Conservation (phyloP, 768 basidiomycete genomes). For the Boletus rex-veris region DNA sequence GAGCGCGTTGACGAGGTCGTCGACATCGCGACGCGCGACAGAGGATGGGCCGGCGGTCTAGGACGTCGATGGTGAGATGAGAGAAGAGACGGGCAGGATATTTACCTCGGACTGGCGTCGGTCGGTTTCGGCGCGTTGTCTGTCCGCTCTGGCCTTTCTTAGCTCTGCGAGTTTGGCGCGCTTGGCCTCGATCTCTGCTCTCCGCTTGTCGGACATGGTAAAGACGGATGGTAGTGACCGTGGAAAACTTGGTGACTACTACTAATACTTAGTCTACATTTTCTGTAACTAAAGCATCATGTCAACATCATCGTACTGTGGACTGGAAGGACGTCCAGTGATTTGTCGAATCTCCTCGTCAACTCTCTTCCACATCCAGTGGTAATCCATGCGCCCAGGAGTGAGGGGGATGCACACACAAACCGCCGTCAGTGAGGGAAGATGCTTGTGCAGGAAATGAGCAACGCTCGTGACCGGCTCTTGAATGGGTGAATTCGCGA, state of each 20-base stretch:
- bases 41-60: slow-evolving; percentile 42
- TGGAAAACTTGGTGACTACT: slow-evolving; percentile 9
- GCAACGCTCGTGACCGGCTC: not conserved
- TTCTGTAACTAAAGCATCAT: too few species aligned
- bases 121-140: slow-evolving; percentile 54
- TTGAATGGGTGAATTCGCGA: slow-evolving; percentile 4
- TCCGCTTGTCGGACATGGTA: slow-evolving; percentile 61
- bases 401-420: not conserved
- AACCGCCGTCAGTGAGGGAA: not conserved
- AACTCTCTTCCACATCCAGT: not conserved
- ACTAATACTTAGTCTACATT: too few species aligned
- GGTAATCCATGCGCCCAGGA: not conserved
- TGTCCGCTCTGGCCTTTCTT: slow-evolving; percentile 69
- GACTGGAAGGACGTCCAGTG: not conserved
- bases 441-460: not conserved
- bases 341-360: not conserved
- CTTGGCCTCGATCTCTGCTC: slow-evolving; percentile 91
- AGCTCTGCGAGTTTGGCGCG: slow-evolving; percentile 83
- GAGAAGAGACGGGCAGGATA: slow-evolving; percentile 1
- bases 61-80: not conserved
- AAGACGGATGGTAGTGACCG: not conserved
- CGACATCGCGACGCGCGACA: slow-evolving; percentile 53
- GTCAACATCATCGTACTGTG: too few species aligned
- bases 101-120: slow-evolving; percentile 25
- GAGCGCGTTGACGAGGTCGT: slow-evolving; percentile 62